Base-by-base conservation (phyloP, 768 basidiomycete genomes). In the Kwoniella sp. region DNA sequence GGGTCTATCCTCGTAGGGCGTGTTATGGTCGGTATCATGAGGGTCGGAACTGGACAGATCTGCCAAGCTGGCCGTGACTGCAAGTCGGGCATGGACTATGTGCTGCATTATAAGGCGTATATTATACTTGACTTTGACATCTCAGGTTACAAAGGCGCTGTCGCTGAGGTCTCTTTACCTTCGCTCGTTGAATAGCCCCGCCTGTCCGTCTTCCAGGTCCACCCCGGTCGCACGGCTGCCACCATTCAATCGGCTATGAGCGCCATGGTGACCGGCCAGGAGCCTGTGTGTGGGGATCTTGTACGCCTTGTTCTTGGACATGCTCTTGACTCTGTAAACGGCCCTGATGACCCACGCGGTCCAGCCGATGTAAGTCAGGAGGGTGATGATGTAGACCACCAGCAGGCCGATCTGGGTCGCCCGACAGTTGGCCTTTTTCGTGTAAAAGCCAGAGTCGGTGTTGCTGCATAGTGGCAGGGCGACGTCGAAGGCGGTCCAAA, bases 361-460 rank as follows among this genome's bases (percentile, higher is more conserved):
- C 47, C 47, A 49, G 22, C 37, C 47, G 25, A 40, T 27, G 38
- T 49, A 37, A 5, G 37, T 5, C 6, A 47, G n/a, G 4, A 49
- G 11, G 20, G 11, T 25, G n/a, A 40, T 20, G 23, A 39, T 17
- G 32, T 20, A 49, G 5, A 49, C 20, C 17, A 49, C 27, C 17
- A 28, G 15, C n/a, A 49, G 19, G 27, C 15, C 47, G 19, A 37
- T 37, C 14, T 17, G 25, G 4, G 20, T 9, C 27, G 37, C 25
- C 31, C 26, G 37, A 37, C 47, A 49, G 5, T 15, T 20, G 27
- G 10, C 9, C 8, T 40, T 17, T 5, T n/a, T 15, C 3, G 27
- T 27, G 28, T 39, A 39, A n/a, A n/a, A 49, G 14, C 47, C 47
- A 19, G 47, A 49, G 38, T 49, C 47, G 23, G 37, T 15, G 17